Base-by-base conservation (phyloP, 208 protist genomes). In the Leishmania mexicana region DNA sequence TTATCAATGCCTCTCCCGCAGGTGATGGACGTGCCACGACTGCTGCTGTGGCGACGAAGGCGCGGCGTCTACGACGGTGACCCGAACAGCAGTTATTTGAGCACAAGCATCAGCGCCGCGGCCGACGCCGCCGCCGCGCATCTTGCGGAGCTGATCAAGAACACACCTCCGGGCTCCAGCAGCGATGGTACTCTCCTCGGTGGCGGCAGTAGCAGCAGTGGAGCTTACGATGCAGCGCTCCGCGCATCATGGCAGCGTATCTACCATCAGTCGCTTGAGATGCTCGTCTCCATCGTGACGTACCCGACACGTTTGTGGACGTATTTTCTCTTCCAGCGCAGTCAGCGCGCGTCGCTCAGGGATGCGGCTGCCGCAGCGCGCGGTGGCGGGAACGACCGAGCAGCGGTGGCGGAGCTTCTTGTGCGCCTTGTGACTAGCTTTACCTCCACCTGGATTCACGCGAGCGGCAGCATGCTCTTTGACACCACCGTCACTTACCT, bases 401-500 rank as follows among this genome's bases (percentile, higher is more conserved):
- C 76, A 0, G 58, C 79, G 3, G 53, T 60, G 71, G 64, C 79
- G 77, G 21, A 54, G 60, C 35, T 81, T 49, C 77, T 85, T 13
- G 58, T 81, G 73, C 82, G 82, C 3, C 60, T 81, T 5, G 62
- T 85, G 15, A 85, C 82, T 0, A 85, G 82, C 62, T 85, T 85
- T 62, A 85, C 82, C 53, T 79, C 82, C 15, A 85, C 58, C 6
- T 85, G 82, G 82, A 71, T 85, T 62, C 82, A 85, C 53, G 82
- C 82, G 38, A 85, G 78, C 54, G 72, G 82, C 38, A 62, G 45
- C 72, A 85, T 85, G 82, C 75, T 85, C 10, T 85, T 81, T 60
- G 78, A 85, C 82, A 85, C 82, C 62, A 15, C 79, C 28, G 78
- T 85, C 49, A 85, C 82, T 19, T 85, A 85, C 58, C 62, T 85